Conservation (phyloP, 495 filamentous ascomycete genomes). For the Hypoxylon crocopeplum region DNA sequence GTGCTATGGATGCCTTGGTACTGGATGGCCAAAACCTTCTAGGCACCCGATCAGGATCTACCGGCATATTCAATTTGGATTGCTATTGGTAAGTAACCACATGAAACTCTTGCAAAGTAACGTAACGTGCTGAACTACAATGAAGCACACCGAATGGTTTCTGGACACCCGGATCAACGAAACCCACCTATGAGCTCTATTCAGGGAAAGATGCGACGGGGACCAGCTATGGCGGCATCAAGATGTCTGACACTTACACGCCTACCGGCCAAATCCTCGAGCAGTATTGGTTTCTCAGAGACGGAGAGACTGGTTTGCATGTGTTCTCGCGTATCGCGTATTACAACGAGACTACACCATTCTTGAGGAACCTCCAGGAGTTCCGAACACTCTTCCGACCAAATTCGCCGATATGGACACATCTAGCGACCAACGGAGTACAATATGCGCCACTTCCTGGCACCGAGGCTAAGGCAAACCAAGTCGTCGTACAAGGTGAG, state of each 20-base stretch:
- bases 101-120: constrained; percentile 30
- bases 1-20: constrained; percentile 50
- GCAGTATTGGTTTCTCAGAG: constrained; percentile 64
- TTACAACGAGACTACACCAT: constrained; percentile 61
- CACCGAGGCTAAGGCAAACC: constrained; percentile 46
- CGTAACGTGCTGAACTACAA: constrained; percentile 24
- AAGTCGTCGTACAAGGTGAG: constrained; percentile 53
- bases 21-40: constrained; percentile 61
- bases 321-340: constrained; percentile 63
- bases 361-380: constrained; percentile 61
- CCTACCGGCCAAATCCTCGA: constrained; percentile 58
- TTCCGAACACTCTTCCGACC: constrained; percentile 62
- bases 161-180: constrained; percentile 58
- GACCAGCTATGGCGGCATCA: constrained; percentile 55
- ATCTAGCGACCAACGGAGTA: constrained; percentile 57
- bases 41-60: constrained; percentile 35
- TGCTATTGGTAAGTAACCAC: constrained; percentile 42
- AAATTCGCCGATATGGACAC: constrained; percentile 62
- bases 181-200: constrained; percentile 51
- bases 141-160: constrained; percentile 61
- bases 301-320: constrained; percentile 62
- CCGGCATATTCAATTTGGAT: constrained; percentile 37
- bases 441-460: constrained; percentile 60
- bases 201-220: constrained; percentile 56
- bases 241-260: constrained; percentile 59